Conservation (phyloP, 768 basidiomycete genomes). For the Boletus edulis region DNA sequence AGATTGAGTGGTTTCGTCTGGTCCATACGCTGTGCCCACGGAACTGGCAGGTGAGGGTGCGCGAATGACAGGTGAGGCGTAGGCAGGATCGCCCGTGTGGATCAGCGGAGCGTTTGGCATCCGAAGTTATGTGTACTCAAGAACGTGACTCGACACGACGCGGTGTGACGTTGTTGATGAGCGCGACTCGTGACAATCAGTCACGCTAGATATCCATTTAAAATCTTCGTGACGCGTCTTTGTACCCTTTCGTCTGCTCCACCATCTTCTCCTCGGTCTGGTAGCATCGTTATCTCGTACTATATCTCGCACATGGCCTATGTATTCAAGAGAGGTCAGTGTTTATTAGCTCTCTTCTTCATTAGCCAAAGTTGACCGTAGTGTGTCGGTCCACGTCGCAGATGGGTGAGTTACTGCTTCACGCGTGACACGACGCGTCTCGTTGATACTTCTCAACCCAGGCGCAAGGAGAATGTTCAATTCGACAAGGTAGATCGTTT, state of each 20-base stretch:
- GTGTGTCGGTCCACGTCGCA: conserved; percentile 19
- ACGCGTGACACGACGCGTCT: conserved; percentile 24
- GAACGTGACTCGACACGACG: conserved; percentile 13
- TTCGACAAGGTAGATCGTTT: conserved; percentile 76
- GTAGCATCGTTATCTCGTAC: conserved; percentile 2
- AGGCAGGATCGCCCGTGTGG: conserved; percentile 36
- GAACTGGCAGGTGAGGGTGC: conserved; percentile 47
- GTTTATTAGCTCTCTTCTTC: background rate
- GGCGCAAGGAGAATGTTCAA: conserved; percentile 88
- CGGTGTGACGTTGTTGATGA: conserved; percentile 35
- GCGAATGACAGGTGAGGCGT: conserved; percentile 45
- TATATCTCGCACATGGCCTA: conserved; percentile 38
- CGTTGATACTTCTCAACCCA: conserved; percentile 24
- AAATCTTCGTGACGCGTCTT: conserved; percentile 31
- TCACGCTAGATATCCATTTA: conserved; percentile 27
- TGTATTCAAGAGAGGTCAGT: conserved; percentile 59
- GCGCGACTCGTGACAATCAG: conserved; percentile 30
- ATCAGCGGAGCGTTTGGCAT: conserved; percentile 32
- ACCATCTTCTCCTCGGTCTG: conserved; percentile 19
- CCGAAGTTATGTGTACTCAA: no score
- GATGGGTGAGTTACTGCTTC: conserved; percentile 42
- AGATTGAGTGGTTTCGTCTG: conserved; percentile 43
- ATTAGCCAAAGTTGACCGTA: conserved; percentile 7
- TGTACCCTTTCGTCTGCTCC: conserved; percentile 15
- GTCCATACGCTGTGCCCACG: conserved; percentile 45